These are phyloP conservation scores for Trypanosoma congolense DNA, from an alignment of 208 protist genomes.

Conservation along the genomic window DNA sequence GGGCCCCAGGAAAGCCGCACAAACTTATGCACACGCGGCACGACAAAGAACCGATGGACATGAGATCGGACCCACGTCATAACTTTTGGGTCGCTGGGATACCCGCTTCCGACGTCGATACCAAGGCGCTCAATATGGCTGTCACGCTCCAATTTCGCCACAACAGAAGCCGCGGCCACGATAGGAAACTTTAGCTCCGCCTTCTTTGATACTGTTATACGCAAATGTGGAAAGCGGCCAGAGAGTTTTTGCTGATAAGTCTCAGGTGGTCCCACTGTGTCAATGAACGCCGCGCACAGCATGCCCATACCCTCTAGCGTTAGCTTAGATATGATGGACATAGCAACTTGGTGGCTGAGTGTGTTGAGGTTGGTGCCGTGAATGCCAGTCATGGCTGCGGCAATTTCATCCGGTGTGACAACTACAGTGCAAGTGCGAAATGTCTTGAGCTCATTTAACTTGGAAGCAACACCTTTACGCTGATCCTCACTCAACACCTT, in stretches of 20 bases:
- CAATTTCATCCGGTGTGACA: conserved; percentile 67
- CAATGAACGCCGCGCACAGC: conserved; percentile 88
- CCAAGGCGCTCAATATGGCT: conserved; percentile 32
- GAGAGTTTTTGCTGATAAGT: conserved; percentile 74
- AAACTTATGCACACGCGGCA: conserved; percentile 37
- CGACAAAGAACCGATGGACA: conserved; percentile 76
- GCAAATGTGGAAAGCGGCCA: conserved; percentile 81
- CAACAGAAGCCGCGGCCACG: conserved; percentile 90
- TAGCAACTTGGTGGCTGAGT: conserved; percentile 84
- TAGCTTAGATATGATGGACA: conserved; percentile 69
- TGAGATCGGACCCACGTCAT: conserved; percentile 65
- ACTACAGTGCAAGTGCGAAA: conserved; percentile 63
- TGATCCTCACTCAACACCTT: conserved; percentile 68
- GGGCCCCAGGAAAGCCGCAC: conserved; percentile 81
- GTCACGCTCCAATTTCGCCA: conserved; percentile 89
- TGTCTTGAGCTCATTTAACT: conserved; percentile 54
- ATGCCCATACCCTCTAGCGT: conserved; percentile 65
- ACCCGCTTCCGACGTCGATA: conserved; percentile 70
- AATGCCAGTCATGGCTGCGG: conserved; percentile 59
- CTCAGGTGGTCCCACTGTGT: conserved; percentile 87
- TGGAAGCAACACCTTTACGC: conserved; percentile 41
- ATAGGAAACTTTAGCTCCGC: conserved; percentile 91
- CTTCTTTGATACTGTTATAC: conserved; percentile 82
- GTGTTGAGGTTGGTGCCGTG: conserved; percentile 83
- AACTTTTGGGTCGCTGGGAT: conserved; percentile 73